Conservation (phyloP, 331 rosid species). For the Saraca asoca region DNA sequence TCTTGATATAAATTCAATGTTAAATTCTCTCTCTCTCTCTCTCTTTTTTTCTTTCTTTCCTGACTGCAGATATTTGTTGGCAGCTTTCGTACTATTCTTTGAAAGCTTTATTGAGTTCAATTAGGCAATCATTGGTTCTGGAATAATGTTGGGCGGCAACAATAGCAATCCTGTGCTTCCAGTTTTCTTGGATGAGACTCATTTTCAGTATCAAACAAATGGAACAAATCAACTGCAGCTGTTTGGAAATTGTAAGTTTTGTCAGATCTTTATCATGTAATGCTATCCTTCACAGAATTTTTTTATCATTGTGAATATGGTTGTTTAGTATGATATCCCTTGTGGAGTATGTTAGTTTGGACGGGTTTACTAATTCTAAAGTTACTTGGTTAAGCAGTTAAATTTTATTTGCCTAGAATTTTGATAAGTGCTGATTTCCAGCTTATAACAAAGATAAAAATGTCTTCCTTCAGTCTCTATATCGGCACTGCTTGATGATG, state of each 20-base stretch:
- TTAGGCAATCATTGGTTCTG: conserved; percentile 15
- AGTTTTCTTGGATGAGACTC: conserved; percentile 64
- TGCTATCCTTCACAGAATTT: conserved; percentile 2
- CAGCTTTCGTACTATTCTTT: conserved; percentile 23
- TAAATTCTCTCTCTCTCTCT: background rate
- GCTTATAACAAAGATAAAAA: conserved; percentile 3
- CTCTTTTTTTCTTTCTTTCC: conserved; percentile 14
- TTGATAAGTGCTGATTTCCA: background rate
- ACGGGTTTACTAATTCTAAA: background rate
- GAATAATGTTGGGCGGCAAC: conserved; percentile 79
- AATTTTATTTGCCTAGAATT: background rate
- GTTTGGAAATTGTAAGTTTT: conserved; percentile 74
- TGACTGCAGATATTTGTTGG: conserved; percentile 37
- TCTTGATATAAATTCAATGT: conserved; percentile 8
- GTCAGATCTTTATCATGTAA: conserved; percentile 15
- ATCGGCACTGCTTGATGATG: background rate
- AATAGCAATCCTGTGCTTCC: conserved; percentile 67
- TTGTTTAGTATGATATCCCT: conserved; percentile 2
- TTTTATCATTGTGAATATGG: conserved; percentile 6
- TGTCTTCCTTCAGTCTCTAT: background rate
- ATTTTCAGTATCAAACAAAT: conserved; percentile 57
- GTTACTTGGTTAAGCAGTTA: background rate
- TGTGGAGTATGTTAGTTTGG: conserved; percentile 8
- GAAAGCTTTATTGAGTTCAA: conserved; percentile 29
- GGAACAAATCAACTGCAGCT: conserved; percentile 76